A percentile compares a stretch with the other conserved stretches of the same genome.
phyloP scores from a whole-genome alignment of 2,329 filamentous ascomycete species.

The Lecanicillium sp. region DNA sequence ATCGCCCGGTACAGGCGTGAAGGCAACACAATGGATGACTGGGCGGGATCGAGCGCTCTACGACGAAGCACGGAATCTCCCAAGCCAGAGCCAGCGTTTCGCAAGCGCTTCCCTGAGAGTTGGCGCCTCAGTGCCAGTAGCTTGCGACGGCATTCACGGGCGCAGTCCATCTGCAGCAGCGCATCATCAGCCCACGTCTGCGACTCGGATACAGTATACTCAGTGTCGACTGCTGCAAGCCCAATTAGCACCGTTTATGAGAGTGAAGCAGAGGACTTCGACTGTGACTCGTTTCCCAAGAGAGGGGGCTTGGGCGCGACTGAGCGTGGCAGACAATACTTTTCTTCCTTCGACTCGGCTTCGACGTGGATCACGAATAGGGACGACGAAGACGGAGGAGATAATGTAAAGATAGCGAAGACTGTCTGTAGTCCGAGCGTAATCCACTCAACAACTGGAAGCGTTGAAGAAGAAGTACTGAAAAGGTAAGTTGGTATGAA shows the following conservation, averaged over 20 bases:
- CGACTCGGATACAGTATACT: constrained; percentile 34
- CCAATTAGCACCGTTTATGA: constrained; percentile 32
- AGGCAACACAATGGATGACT: neutral
- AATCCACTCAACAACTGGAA: neutral
- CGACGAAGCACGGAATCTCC: neutral
- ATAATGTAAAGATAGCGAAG: neutral
- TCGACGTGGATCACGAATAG: constrained; percentile 35
- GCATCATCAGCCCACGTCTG: constrained; percentile 31
- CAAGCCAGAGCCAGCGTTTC: neutral
- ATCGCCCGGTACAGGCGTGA: neutral
- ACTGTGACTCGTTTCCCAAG: neutral
- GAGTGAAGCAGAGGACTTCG: constrained; percentile 19
- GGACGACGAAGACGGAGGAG: constrained; percentile 20
- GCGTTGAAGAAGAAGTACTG: neutral
- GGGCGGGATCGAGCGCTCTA: neutral
- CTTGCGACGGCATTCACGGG: constrained; percentile 22
- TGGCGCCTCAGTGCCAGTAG: constrained; percentile 21
- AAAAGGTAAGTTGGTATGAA: neutral
- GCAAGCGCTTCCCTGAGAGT: constrained; percentile 23
- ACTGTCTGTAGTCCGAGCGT: neutral
- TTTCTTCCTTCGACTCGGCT: constrained; percentile 30
- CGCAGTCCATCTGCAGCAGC: constrained; percentile 22
- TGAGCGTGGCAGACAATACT: constrained; percentile 19
- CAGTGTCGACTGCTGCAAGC: constrained; percentile 29
- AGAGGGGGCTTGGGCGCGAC: neutral